A percentile compares a stretch with the other conserved stretches of the same genome.
Conservation (phyloP, 352 stramenopile species). For the Phytophthora multivora region DNA sequence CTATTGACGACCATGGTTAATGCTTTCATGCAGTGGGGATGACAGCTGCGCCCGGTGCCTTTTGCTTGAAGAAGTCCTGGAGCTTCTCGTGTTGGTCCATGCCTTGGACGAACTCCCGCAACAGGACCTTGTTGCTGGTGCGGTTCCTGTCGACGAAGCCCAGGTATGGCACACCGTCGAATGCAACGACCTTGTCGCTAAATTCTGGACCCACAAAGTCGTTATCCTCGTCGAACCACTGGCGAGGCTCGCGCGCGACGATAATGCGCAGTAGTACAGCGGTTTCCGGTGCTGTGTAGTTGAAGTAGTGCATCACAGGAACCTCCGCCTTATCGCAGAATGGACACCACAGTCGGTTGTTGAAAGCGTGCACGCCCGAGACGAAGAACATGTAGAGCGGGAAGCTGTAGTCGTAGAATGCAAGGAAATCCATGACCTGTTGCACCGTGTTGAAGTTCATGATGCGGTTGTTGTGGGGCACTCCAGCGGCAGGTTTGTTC, state of each 20-base stretch:
- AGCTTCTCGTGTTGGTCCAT: constrained; percentile 48
- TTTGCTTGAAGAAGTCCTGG: constrained; percentile 48
- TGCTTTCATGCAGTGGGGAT: constrained; percentile 12
- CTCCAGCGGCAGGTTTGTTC: constrained; percentile 37
- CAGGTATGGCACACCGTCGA: constrained; percentile 74
- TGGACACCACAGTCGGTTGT: constrained; percentile 81
- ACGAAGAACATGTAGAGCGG: constrained; percentile 81
- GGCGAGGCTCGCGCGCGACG: constrained; percentile 56
- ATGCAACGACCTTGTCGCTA: constrained; percentile 51
- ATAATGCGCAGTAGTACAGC: constrained; percentile 64
- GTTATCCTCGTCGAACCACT: constrained; percentile 83
- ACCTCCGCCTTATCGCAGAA: constrained; percentile 81
- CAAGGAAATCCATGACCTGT: constrained; percentile 58
- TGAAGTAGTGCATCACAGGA: constrained; percentile 80
- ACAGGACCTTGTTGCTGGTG: constrained; percentile 39
- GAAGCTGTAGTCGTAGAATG: constrained; percentile 69
- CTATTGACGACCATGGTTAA: constrained; percentile 4
- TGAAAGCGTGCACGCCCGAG: constrained; percentile 74
- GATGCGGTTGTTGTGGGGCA: constrained; percentile 55
- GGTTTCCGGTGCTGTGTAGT: constrained; percentile 60
- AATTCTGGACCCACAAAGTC: constrained; percentile 70
- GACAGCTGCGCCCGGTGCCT: constrained; percentile 8
- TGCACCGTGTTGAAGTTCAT: constrained; percentile 42
- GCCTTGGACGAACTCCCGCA: constrained; percentile 54
- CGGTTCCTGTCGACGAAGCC: constrained; percentile 53